phyloP scores from a whole-genome alignment of 73 alveolate species.

The Tetrahymena thermophila region DNA sequence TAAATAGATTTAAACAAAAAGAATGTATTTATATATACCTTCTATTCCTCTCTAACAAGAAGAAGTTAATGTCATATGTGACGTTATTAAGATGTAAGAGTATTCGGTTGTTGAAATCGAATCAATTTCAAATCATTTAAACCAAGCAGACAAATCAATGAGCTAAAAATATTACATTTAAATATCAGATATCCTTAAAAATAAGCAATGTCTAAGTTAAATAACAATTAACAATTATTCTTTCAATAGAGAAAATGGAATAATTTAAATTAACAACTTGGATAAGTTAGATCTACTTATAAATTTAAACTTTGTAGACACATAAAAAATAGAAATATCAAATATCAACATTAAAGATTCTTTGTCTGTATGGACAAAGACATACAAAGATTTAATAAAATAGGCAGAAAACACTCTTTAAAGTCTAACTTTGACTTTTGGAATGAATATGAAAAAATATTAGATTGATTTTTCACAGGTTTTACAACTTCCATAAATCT shows the following conservation, averaged over 20 bases:
- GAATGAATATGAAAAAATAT: not conserved
- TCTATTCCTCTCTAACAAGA: not conserved
- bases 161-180: not conserved
- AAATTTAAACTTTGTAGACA: not conserved
- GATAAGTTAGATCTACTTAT: not conserved
- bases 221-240: not conserved
- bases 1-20: too few relatives aligned
- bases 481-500: not conserved
- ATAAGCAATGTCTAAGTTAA: not conserved
- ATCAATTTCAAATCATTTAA: not conserved
- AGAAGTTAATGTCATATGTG: not conserved
- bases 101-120: not conserved
- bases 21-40: not conserved
- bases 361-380: not conserved
- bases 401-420: not conserved
- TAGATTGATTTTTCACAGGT: not conserved
- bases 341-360: not conserved
- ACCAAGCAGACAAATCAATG: not conserved
- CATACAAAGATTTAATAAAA: not conserved
- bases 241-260: not conserved
- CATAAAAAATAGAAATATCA: not conserved
- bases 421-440: not conserved
- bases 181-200: not conserved
- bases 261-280: not conserved
- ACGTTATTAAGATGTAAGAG: not conserved